A percentile compares a stretch with the other conserved stretches of the same genome.
Conservation (phyloP, 352 stramenopile species). For the Phytophthora constricta region DNA sequence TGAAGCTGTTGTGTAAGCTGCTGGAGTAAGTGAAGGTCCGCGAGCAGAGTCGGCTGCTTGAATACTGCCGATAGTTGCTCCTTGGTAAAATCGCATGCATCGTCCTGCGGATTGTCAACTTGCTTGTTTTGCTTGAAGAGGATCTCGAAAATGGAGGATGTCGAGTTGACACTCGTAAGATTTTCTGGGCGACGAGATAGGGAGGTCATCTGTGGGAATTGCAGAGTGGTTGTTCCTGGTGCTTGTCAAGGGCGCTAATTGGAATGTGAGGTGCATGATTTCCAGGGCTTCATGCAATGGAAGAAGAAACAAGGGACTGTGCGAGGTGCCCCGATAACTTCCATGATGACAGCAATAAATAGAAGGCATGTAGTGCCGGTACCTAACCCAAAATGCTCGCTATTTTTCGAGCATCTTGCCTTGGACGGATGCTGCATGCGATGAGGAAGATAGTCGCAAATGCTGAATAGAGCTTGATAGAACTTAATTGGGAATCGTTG, state of each 20-base stretch:
- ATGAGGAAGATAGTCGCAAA: no score
- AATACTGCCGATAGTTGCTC: slow-evolving; percentile 13
- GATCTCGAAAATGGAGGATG: slow-evolving; percentile 33
- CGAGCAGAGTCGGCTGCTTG: slow-evolving; percentile 36
- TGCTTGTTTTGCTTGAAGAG: slow-evolving; percentile 37
- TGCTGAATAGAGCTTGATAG: no score
- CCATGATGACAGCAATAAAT: neutral
- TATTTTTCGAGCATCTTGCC: no score
- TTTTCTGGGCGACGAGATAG: slow-evolving; percentile 2
- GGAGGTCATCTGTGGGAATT: slow-evolving; percentile 26
- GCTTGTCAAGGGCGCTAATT: slow-evolving; percentile 21
- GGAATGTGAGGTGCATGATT: slow-evolving; percentile 14
- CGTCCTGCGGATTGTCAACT: slow-evolving; percentile 15
- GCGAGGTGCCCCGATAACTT: neutral
- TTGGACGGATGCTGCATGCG: no score
- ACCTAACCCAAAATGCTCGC: no score
- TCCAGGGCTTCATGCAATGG: neutral
- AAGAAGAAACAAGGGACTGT: slow-evolving; percentile 20
- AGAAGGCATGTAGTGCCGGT: neutral
- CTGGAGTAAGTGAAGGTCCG: slow-evolving; percentile 32
- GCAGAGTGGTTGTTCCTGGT: no score
- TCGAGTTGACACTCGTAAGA: slow-evolving; percentile 8
- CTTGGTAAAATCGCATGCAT: neutral
- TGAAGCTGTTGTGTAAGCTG: slow-evolving; percentile 36
- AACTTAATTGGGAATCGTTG: no score